phyloP scores from a whole-genome alignment of 176 grass and related monocot species.

The Otatea glauca region DNA sequence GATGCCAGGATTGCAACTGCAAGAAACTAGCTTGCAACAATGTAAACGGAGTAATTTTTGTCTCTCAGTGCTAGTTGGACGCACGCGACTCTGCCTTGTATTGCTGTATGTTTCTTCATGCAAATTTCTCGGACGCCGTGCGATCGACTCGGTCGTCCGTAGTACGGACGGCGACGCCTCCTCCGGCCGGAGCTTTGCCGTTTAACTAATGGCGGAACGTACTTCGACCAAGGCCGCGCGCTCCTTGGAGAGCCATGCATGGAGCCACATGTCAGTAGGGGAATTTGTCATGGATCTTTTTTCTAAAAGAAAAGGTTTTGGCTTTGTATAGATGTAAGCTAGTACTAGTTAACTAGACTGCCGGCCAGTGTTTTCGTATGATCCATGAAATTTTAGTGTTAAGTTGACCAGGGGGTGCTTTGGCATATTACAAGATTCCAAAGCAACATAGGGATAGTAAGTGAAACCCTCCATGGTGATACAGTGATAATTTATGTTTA shows the following conservation, averaged over 20 bases:
- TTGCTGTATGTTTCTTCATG: not conserved
- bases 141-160: slow-evolving; percentile 33
- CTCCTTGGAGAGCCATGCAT: slow-evolving; percentile 36
- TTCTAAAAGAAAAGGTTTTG: not conserved
- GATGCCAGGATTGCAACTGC: not conserved
- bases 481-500: slow-evolving; percentile 1
- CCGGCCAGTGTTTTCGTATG: slow-evolving; percentile 51
- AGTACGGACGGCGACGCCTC: slow-evolving; percentile 46
- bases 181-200: slow-evolving; percentile 45
- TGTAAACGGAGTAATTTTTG: not conserved
- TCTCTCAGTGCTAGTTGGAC: not conserved
- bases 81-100: not conserved
- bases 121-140: slow-evolving; percentile 1
- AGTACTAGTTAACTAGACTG: slow-evolving; percentile 43
- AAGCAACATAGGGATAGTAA: slow-evolving; percentile 42
- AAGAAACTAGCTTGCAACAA: not conserved
- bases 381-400: slow-evolving; percentile 36
- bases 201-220: slow-evolving; percentile 46
- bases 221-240: not conserved
- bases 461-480: not conserved
- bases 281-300: slow-evolving; percentile 5
- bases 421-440: slow-evolving; percentile 44
- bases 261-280: slow-evolving; percentile 48
- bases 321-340: not conserved
- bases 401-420: slow-evolving; percentile 35